phyloP scores from a whole-genome alignment of 2,329 filamentous ascomycete species.

The Stagonosporopsis cucurbitacearum region DNA sequence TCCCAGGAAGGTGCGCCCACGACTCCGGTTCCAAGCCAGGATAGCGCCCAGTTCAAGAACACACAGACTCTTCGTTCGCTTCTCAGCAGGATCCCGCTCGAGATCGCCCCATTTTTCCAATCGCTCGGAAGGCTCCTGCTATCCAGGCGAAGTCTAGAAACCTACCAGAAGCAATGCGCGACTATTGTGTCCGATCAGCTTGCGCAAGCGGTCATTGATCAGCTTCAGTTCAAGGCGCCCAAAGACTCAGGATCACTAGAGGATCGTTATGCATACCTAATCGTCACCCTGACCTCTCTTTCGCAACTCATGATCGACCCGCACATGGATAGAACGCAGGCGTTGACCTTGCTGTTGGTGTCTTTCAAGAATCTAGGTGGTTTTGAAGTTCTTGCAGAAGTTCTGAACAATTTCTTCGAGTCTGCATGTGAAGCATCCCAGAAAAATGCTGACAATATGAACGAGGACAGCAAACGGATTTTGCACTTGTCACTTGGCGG shows the following conservation, averaged over 20 bases:
- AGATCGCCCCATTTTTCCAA: conserved; percentile 85
- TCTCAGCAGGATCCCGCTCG: conserved; percentile 77
- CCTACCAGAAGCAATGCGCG: conserved; percentile 66
- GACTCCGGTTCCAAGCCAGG: conserved; percentile 26
- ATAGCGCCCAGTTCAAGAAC: conserved; percentile 69
- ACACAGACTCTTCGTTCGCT: conserved; percentile 78
- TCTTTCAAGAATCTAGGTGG: conserved; percentile 86
- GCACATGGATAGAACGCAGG: conserved; percentile 50
- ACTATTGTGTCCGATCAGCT: conserved; percentile 70
- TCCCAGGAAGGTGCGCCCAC: conserved; percentile 16
- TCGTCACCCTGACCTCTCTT: conserved; percentile 78
- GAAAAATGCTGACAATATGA: conserved; percentile 51
- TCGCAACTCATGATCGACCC: conserved; percentile 80
- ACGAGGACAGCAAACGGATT: conserved; percentile 51
- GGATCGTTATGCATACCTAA: conserved; percentile 77
- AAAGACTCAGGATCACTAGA: conserved; percentile 60
- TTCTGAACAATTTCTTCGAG: conserved; percentile 72
- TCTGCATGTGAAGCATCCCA: conserved; percentile 60
- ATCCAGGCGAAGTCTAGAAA: conserved; percentile 74
- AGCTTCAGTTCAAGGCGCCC: conserved; percentile 63
- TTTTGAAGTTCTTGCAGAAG: conserved; percentile 73
- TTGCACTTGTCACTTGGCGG: conserved; percentile 62
- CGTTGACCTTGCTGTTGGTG: conserved; percentile 75
- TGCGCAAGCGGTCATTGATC: conserved; percentile 71
- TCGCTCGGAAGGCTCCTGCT: conserved; percentile 82